Conservation (phyloP, 352 stramenopile genomes). For the Phytophthora foliorum region DNA sequence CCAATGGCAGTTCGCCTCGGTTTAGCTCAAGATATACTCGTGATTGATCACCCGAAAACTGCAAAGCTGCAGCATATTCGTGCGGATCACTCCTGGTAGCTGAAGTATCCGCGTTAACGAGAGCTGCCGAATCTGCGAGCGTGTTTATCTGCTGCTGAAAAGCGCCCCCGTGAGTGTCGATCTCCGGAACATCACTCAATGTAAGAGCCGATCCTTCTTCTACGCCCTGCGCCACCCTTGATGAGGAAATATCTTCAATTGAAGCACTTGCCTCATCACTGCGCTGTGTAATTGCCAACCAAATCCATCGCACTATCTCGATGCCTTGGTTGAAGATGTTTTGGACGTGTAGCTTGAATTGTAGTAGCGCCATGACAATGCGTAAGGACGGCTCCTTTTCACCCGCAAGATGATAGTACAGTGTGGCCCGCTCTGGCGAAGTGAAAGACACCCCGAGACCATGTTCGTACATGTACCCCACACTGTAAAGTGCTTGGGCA, state of each 20-base stretch:
- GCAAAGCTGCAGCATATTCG: conserved; percentile 41
- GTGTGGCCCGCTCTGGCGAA: conserved; percentile 26
- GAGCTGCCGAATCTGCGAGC: conserved; percentile 4
- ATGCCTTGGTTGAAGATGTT: background rate
- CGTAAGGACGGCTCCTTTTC: conserved; percentile 33
- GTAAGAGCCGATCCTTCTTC: conserved; percentile 18
- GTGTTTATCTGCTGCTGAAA: conserved; percentile 19
- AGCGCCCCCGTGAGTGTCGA: conserved; percentile 4
- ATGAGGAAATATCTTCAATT: conserved; percentile 13
- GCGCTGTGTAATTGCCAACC: conserved; percentile 6
- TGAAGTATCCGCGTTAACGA: background rate
- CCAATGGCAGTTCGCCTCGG: conserved; percentile 12
- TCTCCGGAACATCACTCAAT: conserved; percentile 17
- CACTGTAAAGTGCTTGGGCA: conserved; percentile 77
- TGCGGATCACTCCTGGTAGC: conserved; percentile 3
- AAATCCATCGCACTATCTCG: background rate
- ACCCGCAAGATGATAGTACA: conserved; percentile 47
- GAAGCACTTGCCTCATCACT: conserved; percentile 8
- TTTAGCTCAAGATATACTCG: conserved; percentile 36
- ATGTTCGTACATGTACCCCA: conserved; percentile 91
- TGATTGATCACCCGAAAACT: conserved; percentile 34
- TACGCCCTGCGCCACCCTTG: background rate
- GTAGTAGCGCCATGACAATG: conserved; percentile 38
- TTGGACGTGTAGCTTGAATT: conserved; percentile 38
- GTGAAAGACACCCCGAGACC: conserved; percentile 35